Percentiles rank a stretch among this genome's conserved stretches.
phyloP scores from a whole-genome alignment of 2,329 filamentous ascomycete species.

The Didymella arachidicola region DNA sequence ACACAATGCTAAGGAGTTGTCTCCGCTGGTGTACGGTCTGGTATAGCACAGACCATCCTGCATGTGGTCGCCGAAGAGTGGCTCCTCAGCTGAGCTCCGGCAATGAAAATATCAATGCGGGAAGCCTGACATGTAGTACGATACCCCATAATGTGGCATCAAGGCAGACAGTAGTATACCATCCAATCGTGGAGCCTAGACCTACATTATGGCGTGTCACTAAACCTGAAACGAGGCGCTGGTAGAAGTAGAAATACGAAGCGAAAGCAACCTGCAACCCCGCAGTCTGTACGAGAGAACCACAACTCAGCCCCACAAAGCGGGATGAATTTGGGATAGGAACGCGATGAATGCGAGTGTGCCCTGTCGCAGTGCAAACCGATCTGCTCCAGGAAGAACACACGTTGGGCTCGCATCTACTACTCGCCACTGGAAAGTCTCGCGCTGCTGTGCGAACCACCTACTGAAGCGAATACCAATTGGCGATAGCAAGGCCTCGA shows the following conservation, averaged over 20 bases:
- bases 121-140: not conserved
- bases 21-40: not conserved
- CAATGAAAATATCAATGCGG: not conserved
- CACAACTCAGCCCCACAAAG: not conserved
- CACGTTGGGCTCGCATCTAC: too few species aligned
- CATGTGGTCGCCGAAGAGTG: not conserved
- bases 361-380: too few species aligned
- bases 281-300: slow-evolving; percentile 8
- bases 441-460: too few species aligned
- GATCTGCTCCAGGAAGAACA: not conserved
- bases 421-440: too few species aligned
- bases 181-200: not conserved
- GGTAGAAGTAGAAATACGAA: not conserved
- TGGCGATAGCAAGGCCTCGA: too few species aligned
- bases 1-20: not conserved
- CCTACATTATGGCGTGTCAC: not conserved
- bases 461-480: too few species aligned
- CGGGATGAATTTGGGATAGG: not conserved
- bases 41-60: not conserved
- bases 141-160: not conserved
- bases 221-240: not conserved
- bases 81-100: not conserved
- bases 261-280: not conserved
- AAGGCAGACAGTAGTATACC: not conserved
- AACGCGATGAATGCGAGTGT: too few species aligned